Evolutionary conservation across 805 yeast species (phyloP).

Genomic region (Blastobotrys terrestris): DNA sequence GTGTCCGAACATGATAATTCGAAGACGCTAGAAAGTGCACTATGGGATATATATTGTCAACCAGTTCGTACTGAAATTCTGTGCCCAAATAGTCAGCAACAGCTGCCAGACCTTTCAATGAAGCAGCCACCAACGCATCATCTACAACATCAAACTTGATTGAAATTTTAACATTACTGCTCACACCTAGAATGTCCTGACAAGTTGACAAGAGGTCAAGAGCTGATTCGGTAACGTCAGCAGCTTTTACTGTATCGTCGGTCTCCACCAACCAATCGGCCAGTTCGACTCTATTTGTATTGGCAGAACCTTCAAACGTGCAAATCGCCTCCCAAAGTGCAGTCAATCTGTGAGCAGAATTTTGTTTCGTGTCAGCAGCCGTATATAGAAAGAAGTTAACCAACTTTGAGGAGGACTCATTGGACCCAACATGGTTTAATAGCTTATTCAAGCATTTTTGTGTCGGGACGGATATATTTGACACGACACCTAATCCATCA

Average conservation of each 20-base stretch:
- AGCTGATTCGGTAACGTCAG: neutral
- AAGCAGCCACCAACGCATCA: constrained; percentile 11
- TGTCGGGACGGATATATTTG: neutral
- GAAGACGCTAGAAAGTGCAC: constrained; percentile 64
- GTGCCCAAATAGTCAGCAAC: constrained; percentile 23
- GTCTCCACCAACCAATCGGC: constrained; percentile 6
- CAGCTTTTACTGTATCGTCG: neutral
- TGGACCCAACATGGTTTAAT: neutral
- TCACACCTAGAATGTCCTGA: neutral
- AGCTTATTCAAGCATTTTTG: neutral
- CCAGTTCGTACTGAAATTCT: constrained; percentile 49
- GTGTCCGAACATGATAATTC: constrained; percentile 39
- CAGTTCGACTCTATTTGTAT: neutral
- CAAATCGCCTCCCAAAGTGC: constrained; percentile 6
- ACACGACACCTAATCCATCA: neutral
- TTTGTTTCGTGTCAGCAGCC: neutral
- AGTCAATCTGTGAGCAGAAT: neutral
- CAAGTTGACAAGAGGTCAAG: neutral
- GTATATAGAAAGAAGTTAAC: neutral
- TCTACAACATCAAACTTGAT: neutral
- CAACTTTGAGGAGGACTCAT: neutral
- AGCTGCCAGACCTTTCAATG: constrained; percentile 20
- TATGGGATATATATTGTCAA: constrained; percentile 67
- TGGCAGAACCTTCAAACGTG: neutral
- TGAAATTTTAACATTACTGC: neutral